Evolutionary conservation across 768 basidiomycete genomes (phyloP), one percentile per base, ranked within the genome.

Genomic region (Pisolithus tinctorius): DNA sequence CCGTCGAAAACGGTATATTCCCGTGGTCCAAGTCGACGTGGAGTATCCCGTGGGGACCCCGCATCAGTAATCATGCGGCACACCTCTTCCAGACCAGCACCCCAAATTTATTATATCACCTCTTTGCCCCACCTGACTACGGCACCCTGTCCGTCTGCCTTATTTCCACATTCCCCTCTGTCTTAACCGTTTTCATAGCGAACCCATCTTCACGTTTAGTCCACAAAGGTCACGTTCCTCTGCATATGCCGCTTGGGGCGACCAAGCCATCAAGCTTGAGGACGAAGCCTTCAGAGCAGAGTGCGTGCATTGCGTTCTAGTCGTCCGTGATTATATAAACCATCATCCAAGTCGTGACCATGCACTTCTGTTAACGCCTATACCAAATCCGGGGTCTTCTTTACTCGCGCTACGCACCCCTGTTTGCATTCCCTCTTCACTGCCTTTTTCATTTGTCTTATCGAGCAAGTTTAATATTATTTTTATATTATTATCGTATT

Each of bases 231-330:
- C 66, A 47, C 69, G 68, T 36, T 66, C 70, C 47, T 75, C 81
- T 38, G 69, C 78, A 29, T 87, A 87, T 62, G 75, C 79, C 49
- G 69, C 73, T 52, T 90, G 89, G 90, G 86, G 88, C 29, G 84
- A 88, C 50, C 68, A 84, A 41, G 91, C 89, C 13, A 69, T 70
- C 56, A 81, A 80, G 64, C 74, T 94, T 42, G 80, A 84, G 62
- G 78, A 83, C 55, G 86, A 91, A 58, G 69, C 71, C 11, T 88
- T 85, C 68, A 80, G 84, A 70, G 79, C 79, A 67, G 91, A 93
- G 93, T 95, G 73, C 69, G 91, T 88, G 55, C 59, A 55, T 36
- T 36, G 63, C 49, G 56, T 61, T 61, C 60, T 66, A 13, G 34
- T 34, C 49, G 55, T 53, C 59, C 53, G 38, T 53, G 40, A 62